Base-by-base conservation (phyloP, 768 basidiomycete genomes). In the Suillus clintonianus region DNA sequence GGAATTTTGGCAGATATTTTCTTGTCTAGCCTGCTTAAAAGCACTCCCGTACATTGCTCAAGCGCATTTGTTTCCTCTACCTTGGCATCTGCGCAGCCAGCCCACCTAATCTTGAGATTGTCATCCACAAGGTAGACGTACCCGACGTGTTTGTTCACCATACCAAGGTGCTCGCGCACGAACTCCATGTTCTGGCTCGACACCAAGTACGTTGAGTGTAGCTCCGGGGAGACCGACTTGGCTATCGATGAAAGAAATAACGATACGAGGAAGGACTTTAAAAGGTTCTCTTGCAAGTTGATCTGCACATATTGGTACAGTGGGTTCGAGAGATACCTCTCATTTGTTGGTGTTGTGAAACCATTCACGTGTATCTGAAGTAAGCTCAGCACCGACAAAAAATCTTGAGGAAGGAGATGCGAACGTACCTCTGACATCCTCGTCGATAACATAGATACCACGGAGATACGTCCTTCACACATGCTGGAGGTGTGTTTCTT, bases 121-220 rank as follows among this genome's bases (percentile, higher is more conserved):
- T 89, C 85, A 72, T 99, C 97, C 32, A 98, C 86, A 14, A 99
- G 81, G 71, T 91, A 99, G 15, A 96, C 89, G 71, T 97, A 97
- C 22, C 96, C 97, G 36, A 98, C 85, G 70, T 91, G 89, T 73
- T 88, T 90, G 78, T 98, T 99, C 36, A 86, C 86, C 83, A 97
- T 89, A 1, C 94, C 94, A 51, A 98, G 78, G 5, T 92, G 87
- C 43, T 94, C 90, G 37, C 93, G 89, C 17, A 92, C 76, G 72
- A 92, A 92, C 76, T 92, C 94, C 81, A 96, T 85, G 71, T 90
- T 92, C 70, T 95, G 91, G 60, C 82, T 85, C 4, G 93, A 92
- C 61, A 95, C 83, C 51, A 95, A 79, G 74, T 95, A 96, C 10
- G 83, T 89, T 7, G 86, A 64, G 47, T 92, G 92, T 41, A 89